Base-by-base conservation (phyloP, 2,329 filamentous ascomycete species). In the Elsinoe arachidis region DNA sequence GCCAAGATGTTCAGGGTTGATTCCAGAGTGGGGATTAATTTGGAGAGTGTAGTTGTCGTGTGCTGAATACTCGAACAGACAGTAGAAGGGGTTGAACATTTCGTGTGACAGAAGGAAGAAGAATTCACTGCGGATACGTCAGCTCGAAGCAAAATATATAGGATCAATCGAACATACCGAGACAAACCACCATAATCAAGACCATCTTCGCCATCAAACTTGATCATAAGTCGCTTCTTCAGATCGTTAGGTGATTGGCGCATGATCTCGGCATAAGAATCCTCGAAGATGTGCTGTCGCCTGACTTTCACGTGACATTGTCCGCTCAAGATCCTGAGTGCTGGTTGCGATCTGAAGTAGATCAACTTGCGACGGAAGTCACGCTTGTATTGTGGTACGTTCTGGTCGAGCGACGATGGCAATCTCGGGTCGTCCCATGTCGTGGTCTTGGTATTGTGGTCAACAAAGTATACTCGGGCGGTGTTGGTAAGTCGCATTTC, bases 1-100 rank as follows among this genome's bases (percentile, higher is more conserved):
- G 72, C 96, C 97, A 67, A 99, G 78, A 82, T 99, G 93, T 75
- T 99, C 93, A 0, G 93, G 93, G 74, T 99, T 99, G 75, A 99
- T 97, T 63, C 93, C 93, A 17, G 93, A 99, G 73, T 99, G 93
- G 46, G 93, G 93, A 76, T 99, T 99, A 78, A 99, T 99, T 75
- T 99, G 93, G 57, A 99, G 86, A 30, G 93, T 99, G 76, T 99
- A 99, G 77, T 99, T 99, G 83, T 99, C 93, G 78, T 99, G 93
- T 38, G 93, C 93, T 23, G 93, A 97, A 74, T 99, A 99, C 76
- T 99, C 93, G 78, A 99, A 99, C 56, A 99, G 80, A 72, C 93
- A 99, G 78, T 99, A 99, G 76, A 99, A 99, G 33, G 93, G 93
- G 73, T 99, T 99, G 78, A 99, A 99, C 93, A 99, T 99, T 78